Conservation (phyloP, 257 asterid species). For the Solanum peruvianum region DNA sequence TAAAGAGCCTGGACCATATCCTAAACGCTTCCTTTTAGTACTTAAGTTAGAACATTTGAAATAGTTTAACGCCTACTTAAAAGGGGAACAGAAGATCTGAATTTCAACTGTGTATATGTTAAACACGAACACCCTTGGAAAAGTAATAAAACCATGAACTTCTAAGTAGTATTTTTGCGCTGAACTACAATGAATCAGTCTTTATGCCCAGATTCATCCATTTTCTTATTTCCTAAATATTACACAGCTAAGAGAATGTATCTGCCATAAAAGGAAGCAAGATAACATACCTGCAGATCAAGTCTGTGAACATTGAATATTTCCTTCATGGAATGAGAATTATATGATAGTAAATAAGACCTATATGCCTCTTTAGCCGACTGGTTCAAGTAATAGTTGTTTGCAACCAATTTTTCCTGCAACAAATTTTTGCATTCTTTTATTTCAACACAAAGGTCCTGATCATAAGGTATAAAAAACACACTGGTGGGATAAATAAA, state of each 20-base stretch:
- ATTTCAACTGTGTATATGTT: not conserved
- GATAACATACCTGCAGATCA: constrained; percentile 55
- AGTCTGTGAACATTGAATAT: constrained; percentile 82
- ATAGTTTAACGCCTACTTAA: not conserved
- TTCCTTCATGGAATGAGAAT: constrained; percentile 92
- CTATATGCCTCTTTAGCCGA: constrained; percentile 95
- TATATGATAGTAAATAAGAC: constrained; percentile 73
- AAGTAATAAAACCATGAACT: not conserved
- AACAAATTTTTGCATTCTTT: not conserved
- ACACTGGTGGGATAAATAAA: not conserved
- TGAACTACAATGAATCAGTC: not conserved
- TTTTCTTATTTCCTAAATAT: not conserved
- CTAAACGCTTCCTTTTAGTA: not conserved
- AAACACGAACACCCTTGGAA: not conserved
- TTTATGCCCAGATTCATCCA: not conserved
- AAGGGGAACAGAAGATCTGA: not conserved
- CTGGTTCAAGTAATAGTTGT: constrained; percentile 64
- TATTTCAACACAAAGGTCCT: not conserved
- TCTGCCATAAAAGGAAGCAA: not conserved
- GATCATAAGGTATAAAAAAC: not conserved
- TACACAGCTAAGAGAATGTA: not conserved
- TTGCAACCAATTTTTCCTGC: constrained; percentile 66
- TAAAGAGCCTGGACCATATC: not conserved
- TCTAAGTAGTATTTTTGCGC: not conserved
- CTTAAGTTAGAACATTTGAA: not conserved